Evolutionary conservation across 768 basidiomycete genomes (phyloP).

Genomic region (Serendipita sp.): DNA sequence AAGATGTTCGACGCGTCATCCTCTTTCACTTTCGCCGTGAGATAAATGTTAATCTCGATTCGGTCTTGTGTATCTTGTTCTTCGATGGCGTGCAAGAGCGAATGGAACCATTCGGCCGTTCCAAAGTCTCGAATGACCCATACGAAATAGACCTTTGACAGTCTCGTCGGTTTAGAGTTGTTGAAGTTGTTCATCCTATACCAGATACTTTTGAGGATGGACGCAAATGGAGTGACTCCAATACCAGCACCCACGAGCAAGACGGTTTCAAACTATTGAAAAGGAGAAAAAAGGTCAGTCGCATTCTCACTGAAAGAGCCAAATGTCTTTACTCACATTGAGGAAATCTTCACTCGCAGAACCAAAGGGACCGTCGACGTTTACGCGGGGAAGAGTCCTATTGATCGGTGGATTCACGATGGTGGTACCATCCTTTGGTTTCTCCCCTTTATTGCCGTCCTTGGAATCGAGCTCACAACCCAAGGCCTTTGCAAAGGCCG

Average conservation of each 20-base stretch:
- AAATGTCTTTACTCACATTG: conserved; percentile 23
- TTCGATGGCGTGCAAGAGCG: conserved; percentile 80
- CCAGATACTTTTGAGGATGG: conserved; percentile 87
- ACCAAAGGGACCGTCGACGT: conserved; percentile 95
- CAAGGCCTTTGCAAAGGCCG: conserved; percentile 59
- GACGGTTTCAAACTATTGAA: conserved; percentile 74
- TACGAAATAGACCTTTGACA: conserved; percentile 85
- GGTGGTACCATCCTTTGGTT: conserved; percentile 45
- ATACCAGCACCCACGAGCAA: conserved; percentile 89
- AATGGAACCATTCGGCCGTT: conserved; percentile 86
- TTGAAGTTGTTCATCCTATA: conserved; percentile 88
- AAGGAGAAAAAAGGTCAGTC: not conserved
- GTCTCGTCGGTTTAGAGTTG: conserved; percentile 53
- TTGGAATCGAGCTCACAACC: conserved; percentile 64
- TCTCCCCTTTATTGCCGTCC: conserved; percentile 26
- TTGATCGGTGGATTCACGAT: conserved; percentile 43
- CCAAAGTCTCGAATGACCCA: conserved; percentile 94
- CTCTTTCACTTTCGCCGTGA: conserved; percentile 80
- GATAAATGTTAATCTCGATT: conserved; percentile 89
- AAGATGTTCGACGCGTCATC: conserved; percentile 91
- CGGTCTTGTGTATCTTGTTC: conserved; percentile 72
- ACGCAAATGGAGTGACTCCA: conserved; percentile 91
- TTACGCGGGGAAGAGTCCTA: conserved; percentile 69
- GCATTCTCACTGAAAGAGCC: not conserved
- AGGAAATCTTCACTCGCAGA: conserved; percentile 82